A percentile compares a stretch with the other conserved stretches of the same genome.
Conservation (phyloP, 805 yeast species). For the Saccharomycopsis sp. region DNA sequence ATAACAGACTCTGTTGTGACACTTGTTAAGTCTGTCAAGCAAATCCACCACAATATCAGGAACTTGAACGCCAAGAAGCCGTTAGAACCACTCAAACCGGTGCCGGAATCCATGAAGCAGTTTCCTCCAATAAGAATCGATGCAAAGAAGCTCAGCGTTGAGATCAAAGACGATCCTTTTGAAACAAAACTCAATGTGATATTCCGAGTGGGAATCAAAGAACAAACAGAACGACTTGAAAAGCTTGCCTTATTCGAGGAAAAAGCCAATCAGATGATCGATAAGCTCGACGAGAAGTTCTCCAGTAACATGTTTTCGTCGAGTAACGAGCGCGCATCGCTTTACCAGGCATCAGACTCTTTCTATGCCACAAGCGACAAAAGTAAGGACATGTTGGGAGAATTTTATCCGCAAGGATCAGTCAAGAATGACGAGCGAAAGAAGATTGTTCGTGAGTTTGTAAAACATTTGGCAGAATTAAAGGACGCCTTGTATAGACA, state of each 20-base stretch:
- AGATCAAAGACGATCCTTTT: slow-evolving; percentile 59
- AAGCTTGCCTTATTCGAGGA: slow-evolving; percentile 29
- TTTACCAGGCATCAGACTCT: background rate
- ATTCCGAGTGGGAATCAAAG: slow-evolving; percentile 50
- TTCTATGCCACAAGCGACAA: background rate
- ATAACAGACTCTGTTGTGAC: slow-evolving; percentile 47
- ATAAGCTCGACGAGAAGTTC: slow-evolving; percentile 13
- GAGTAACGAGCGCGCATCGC: background rate
- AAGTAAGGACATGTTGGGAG: background rate
- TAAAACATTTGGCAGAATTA: slow-evolving; percentile 27
- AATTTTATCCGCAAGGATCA: background rate
- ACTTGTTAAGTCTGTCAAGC: slow-evolving; percentile 41
- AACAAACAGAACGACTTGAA: slow-evolving; percentile 45
- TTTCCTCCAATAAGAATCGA: slow-evolving; percentile 39
- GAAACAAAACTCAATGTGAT: slow-evolving; percentile 55
- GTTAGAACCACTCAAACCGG: slow-evolving; percentile 23
- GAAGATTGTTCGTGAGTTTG: slow-evolving; percentile 2
- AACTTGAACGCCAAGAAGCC: slow-evolving; percentile 27
- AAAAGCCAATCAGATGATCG: slow-evolving; percentile 2
- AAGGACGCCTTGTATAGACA: slow-evolving; percentile 26
- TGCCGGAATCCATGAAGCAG: slow-evolving; percentile 26
- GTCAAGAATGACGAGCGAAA: slow-evolving; percentile 5
- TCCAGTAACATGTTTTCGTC: background rate
- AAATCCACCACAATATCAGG: slow-evolving; percentile 37
- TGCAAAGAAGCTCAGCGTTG: slow-evolving; percentile 37